These are phyloP conservation scores for Tremellales sp. DNA, from an alignment of 1,284 basidiomycete genomes.

Conservation along the genomic window DNA sequence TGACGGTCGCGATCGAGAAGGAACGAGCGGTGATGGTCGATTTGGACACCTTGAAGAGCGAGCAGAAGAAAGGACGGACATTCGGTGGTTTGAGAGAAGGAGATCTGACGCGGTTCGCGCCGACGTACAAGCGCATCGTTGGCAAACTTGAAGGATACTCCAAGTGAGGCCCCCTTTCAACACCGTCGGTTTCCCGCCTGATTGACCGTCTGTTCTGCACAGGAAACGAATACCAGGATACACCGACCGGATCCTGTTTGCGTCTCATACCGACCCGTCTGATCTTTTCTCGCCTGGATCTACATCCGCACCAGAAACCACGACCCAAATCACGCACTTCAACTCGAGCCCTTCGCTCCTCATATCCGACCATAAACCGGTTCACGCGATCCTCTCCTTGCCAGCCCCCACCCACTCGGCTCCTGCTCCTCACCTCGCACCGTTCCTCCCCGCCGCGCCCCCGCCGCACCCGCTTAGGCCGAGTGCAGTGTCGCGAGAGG, in stretches of 20 bases:
- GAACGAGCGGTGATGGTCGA: slow-evolving; percentile 64
- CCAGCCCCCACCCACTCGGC: slow-evolving; percentile 29
- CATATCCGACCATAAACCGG: slow-evolving; percentile 50
- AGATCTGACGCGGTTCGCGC: slow-evolving; percentile 75
- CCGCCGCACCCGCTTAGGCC: slow-evolving; percentile 26
- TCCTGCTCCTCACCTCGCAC: slow-evolving; percentile 30
- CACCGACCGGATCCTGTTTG: slow-evolving; percentile 91
- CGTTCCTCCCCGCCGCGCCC: slow-evolving; percentile 26
- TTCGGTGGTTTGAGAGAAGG: slow-evolving; percentile 75
- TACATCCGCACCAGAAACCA: slow-evolving; percentile 14
- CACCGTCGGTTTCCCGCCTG: slow-evolving; percentile 2
- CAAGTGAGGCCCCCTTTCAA: slow-evolving; percentile 53
- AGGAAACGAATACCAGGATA: slow-evolving; percentile 79
- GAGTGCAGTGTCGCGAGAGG: slow-evolving; percentile 21
- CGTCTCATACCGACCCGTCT: slow-evolving; percentile 63
- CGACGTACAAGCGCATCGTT: slow-evolving; percentile 81
- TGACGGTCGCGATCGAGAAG: slow-evolving; percentile 51
- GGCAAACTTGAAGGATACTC: slow-evolving; percentile 72
- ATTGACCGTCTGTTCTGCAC: slow-evolving; percentile 47
- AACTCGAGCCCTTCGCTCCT: slow-evolving; percentile 37
- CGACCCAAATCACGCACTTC: slow-evolving; percentile 36
- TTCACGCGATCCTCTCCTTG: slow-evolving; percentile 40
- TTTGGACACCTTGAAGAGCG: slow-evolving; percentile 69
- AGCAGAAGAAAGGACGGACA: slow-evolving; percentile 60
- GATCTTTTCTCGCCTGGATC: slow-evolving; percentile 24